Conservation (phyloP, 2,329 filamentous ascomycete genomes). For the Capronia americana region DNA sequence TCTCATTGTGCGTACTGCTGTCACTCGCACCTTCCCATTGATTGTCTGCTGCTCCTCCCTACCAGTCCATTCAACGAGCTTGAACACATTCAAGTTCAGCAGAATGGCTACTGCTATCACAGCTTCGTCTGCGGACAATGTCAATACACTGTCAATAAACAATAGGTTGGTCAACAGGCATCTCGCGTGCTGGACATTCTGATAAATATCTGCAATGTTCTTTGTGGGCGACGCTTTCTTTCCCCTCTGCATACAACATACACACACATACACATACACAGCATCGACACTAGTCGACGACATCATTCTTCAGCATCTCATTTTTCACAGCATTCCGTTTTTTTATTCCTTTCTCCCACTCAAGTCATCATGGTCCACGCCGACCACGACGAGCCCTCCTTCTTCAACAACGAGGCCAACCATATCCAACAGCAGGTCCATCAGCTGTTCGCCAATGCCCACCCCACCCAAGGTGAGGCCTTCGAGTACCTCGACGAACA, state of each 20-base stretch:
- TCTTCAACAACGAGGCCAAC: conserved; percentile 24
- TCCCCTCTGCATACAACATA: not conserved
- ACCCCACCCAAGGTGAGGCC: conserved; percentile 19
- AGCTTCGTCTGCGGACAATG: not conserved
- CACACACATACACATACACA: not conserved
- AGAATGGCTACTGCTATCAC: not conserved
- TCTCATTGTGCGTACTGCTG: conserved; percentile 4
- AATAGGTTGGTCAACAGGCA: not conserved
- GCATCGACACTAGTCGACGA: too few relatives aligned
- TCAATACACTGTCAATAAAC: conserved; percentile 13
- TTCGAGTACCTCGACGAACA: conserved; percentile 31
- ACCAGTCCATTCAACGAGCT: not conserved
- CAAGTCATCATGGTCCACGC: conserved; percentile 26
- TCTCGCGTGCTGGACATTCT: not conserved
- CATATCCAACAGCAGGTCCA: conserved; percentile 8
- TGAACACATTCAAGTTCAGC: not conserved
- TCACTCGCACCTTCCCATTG: not conserved
- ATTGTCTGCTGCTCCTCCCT: not conserved
- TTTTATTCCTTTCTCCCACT: not conserved
- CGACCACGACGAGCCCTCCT: conserved; percentile 22
- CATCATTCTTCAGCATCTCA: not conserved
- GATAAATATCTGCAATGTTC: not conserved
- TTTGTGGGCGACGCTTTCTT: not conserved
- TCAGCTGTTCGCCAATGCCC: conserved; percentile 11
- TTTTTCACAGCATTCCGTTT: not conserved